These are phyloP conservation scores for Aspergillus glaucus DNA, from an alignment of 2,329 filamentous ascomycete species.

Conservation along the genomic window DNA sequence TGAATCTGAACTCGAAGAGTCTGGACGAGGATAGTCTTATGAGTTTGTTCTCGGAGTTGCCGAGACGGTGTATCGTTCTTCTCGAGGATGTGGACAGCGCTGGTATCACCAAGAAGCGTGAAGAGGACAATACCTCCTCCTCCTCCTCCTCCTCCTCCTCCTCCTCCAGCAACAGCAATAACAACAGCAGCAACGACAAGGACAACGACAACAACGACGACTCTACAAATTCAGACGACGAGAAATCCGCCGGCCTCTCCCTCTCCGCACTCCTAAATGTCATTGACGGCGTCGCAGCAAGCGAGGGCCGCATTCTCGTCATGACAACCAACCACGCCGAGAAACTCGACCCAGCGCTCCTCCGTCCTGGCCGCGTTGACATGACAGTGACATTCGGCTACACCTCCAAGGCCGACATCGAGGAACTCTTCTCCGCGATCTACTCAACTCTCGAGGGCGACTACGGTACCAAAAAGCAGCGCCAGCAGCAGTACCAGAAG, in stretches of 20 bases:
- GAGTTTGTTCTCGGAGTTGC: constrained; percentile 60
- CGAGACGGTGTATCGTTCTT: constrained; percentile 64
- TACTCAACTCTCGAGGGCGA: constrained; percentile 29
- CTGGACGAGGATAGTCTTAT: constrained; percentile 62
- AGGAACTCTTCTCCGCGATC: constrained; percentile 36
- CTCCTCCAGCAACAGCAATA: constrained; percentile 12
- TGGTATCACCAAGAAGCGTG: constrained; percentile 55
- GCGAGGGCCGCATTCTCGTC: constrained; percentile 64
- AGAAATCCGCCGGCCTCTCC: constrained; percentile 45
- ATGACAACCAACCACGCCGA: constrained; percentile 68
- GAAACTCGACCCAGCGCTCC: constrained; percentile 57
- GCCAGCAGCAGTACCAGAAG: background rate
- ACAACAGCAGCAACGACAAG: constrained; percentile 10
- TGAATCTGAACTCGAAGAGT: constrained; percentile 57
- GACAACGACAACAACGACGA: constrained; percentile 15
- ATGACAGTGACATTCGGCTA: constrained; percentile 54
- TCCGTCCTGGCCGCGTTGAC: constrained; percentile 63
- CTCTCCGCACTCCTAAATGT: constrained; percentile 64
- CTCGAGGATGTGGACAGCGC: constrained; percentile 72
- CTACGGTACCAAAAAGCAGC: constrained; percentile 6
- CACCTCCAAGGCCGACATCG: constrained; percentile 29
- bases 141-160: too few species aligned
- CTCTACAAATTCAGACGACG: constrained; percentile 1
- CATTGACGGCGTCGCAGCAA: constrained; percentile 63
- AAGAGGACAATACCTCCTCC: constrained; percentile 13